Conservation (phyloP, 2,329 filamentous ascomycete species). For the Hymenoscyphus fructigenus region DNA sequence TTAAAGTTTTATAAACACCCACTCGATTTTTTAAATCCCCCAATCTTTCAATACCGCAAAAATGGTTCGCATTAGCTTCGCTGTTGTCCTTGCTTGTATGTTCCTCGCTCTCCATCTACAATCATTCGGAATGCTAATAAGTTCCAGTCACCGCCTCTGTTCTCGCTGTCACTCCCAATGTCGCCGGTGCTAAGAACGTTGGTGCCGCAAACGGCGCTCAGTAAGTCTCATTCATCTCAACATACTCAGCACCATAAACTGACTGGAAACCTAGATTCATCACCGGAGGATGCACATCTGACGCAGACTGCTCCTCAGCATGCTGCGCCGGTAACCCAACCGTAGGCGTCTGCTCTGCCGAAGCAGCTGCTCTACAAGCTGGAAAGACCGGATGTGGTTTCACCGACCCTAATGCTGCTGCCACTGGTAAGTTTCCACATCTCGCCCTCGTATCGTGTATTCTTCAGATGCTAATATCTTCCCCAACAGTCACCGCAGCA, state of each 20-base stretch:
- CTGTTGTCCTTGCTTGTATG: constrained; percentile 11
- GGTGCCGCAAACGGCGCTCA: constrained; percentile 38
- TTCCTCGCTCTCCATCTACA: background rate
- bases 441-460: background rate
- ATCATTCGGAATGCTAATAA: background rate
- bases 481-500: constrained; percentile 19
- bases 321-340: constrained; percentile 37
- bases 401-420: constrained; percentile 38
- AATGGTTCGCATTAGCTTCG: constrained; percentile 10
- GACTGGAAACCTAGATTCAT: constrained; percentile 31
- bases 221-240: background rate
- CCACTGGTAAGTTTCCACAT: constrained; percentile 13
- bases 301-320: constrained; percentile 38
- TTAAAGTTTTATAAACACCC: background rate
- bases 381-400: constrained; percentile 42
- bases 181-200: constrained; percentile 39
- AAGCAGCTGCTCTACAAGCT: constrained; percentile 39
- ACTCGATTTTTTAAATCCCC: background rate
- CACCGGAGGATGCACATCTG: constrained; percentile 39
- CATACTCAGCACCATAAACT: background rate
- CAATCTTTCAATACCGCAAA: constrained; percentile 5
- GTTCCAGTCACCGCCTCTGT: constrained; percentile 34
- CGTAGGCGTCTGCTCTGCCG: constrained; percentile 40
- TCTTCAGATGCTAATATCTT: background rate
- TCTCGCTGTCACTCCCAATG: constrained; percentile 38